Conservation (phyloP, 1,139 yeast species). For the Hansenula anomala region DNA sequence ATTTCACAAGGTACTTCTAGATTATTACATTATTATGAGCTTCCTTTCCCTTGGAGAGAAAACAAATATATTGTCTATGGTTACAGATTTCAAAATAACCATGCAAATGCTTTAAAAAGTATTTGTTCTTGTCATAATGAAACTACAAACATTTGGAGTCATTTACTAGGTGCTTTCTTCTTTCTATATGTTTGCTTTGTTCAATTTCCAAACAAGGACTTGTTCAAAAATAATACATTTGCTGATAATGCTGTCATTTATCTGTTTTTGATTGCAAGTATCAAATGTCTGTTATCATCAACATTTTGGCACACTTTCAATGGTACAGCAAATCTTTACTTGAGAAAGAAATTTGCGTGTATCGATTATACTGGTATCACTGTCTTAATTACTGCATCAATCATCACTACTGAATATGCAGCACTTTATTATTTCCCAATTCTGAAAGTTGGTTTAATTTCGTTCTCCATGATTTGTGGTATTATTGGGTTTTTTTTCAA, state of each 20-base stretch:
- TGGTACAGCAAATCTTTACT: constrained; percentile 60
- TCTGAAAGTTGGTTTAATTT: constrained; percentile 38
- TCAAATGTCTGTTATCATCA: constrained; percentile 74
- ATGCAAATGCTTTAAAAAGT: constrained; percentile 51
- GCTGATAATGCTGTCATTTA: constrained; percentile 47
- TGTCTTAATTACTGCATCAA: constrained; percentile 83
- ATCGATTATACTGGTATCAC: constrained; percentile 95
- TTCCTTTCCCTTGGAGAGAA: constrained; percentile 92
- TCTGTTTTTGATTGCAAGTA: constrained; percentile 64
- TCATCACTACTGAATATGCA: constrained; percentile 79
- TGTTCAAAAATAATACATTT: constrained; percentile 34
- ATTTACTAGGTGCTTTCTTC: constrained; percentile 61
- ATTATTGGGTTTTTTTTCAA: constrained; percentile 69
- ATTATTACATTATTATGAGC: constrained; percentile 75
- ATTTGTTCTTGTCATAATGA: constrained; percentile 77
- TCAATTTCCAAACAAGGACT: constrained; percentile 57
- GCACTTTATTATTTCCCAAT: constrained; percentile 62
- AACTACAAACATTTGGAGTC: constrained; percentile 92
- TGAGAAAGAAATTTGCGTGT: constrained; percentile 80
- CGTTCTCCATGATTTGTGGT: constrained; percentile 64
- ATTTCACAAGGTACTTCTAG: constrained; percentile 48
- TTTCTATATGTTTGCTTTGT: constrained; percentile 51
- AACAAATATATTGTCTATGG: constrained; percentile 82
- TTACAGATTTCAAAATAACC: constrained; percentile 74
- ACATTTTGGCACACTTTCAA: constrained; percentile 91